phyloP scores from a whole-genome alignment of 2,329 filamentous ascomycete genomes.

The Emydomyces testavorans region DNA sequence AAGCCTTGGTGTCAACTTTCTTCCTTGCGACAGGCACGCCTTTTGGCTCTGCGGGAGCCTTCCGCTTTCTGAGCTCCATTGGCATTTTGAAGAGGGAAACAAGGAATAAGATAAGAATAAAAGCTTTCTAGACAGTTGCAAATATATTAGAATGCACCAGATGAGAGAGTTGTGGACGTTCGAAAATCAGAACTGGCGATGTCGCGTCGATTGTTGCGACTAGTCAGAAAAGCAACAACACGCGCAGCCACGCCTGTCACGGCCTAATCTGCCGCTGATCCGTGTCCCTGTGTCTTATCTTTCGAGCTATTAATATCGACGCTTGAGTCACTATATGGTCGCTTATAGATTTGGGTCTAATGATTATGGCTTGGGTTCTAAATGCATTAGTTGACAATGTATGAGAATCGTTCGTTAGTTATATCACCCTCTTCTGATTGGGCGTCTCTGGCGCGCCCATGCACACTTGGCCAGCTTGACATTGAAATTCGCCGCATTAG shows the following conservation, averaged over 20 bases:
- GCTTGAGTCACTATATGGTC: not conserved
- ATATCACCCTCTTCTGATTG: too few species aligned
- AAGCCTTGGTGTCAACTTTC: constrained; percentile 29
- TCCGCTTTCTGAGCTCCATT: constrained; percentile 53
- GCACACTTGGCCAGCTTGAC: too few species aligned
- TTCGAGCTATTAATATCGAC: not conserved
- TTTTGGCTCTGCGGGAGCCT: constrained; percentile 40
- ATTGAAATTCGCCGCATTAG: too few species aligned
- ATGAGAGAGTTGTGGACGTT: not conserved
- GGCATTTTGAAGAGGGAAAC: constrained; percentile 7
- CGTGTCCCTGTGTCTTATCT: not conserved
- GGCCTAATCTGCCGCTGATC: too few species aligned
- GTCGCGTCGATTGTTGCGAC: constrained; percentile 3
- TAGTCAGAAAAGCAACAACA: constrained; percentile 6
- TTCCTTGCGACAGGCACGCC: constrained; percentile 40
- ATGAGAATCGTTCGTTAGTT: too few species aligned
- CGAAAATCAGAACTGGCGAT: not conserved
- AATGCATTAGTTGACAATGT: too few species aligned
- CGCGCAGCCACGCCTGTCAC: not conserved
- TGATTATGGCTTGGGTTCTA: not conserved
- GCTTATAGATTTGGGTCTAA: not conserved
- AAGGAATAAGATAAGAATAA: not conserved
- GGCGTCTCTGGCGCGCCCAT: too few species aligned
- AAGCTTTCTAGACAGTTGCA: not conserved
- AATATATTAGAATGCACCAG: not conserved